Evolutionary conservation across 768 basidiomycete genomes (phyloP).

Genomic region (Russula foetens): DNA sequence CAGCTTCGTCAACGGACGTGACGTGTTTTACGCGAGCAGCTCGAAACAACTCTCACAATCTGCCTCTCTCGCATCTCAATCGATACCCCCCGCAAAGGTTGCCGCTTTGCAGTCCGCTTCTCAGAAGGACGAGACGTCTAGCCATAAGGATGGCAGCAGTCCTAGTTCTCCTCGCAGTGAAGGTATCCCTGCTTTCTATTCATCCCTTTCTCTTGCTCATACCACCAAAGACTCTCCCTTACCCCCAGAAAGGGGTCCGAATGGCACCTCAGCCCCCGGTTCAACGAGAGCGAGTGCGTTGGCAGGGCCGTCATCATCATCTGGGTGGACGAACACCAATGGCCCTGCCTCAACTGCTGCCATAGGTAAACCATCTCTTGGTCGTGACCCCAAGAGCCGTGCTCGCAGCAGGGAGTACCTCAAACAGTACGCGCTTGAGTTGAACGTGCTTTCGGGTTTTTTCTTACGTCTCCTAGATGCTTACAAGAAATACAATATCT

Average conservation of each 20-base stretch:
- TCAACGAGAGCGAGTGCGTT: conserved; percentile 49
- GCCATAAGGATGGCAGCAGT: conserved; percentile 72
- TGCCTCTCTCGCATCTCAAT: conserved; percentile 33
- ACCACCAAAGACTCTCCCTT: conserved; percentile 57
- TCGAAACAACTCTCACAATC: conserved; percentile 73
- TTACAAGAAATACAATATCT: conserved; percentile 97
- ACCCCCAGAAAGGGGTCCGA: conserved; percentile 46
- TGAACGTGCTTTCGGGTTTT: conserved; percentile 74
- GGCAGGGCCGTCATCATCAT: conserved; percentile 36
- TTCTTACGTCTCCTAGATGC: conserved; percentile 48
- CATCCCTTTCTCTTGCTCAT: conserved; percentile 12
- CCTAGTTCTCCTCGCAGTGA: conserved; percentile 82
- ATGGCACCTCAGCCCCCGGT: conserved; percentile 34
- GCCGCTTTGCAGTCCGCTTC: conserved; percentile 48
- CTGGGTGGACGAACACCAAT: conserved; percentile 38
- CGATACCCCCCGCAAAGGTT: conserved; percentile 59
- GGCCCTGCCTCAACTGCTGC: conserved; percentile 33
- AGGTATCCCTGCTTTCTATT: conserved; percentile 36
- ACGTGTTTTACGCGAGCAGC: conserved; percentile 36
- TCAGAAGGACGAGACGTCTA: conserved; percentile 64
- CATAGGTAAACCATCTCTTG: conserved; percentile 63
- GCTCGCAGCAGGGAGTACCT: conserved; percentile 93
- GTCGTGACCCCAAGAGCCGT: conserved; percentile 91
- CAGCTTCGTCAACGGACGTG: conserved; percentile 21
- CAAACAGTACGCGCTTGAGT: conserved; percentile 86